Evolutionary conservation across 192 early-diverging fungal genomes (phyloP).

Genomic region (Lobulomyces angularis): DNA sequence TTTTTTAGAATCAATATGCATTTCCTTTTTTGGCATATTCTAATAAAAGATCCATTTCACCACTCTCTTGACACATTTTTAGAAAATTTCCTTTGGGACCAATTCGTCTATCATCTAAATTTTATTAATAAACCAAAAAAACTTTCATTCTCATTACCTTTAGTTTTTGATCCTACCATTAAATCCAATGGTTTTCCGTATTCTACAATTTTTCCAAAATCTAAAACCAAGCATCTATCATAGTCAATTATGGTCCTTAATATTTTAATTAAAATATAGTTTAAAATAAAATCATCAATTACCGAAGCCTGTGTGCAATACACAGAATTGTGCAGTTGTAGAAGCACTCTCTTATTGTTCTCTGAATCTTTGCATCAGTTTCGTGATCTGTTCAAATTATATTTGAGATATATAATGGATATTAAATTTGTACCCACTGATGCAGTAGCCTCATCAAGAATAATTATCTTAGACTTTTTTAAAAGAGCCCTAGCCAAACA

Average conservation of each 20-base stretch:
- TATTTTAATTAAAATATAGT: not conserved
- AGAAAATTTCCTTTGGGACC: constrained; percentile 30
- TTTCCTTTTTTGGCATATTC: constrained; percentile 30
- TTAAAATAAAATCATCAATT: constrained; percentile 18
- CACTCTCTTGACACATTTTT: constrained; percentile 12
- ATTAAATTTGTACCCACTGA: constrained; percentile 50
- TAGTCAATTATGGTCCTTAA: constrained; percentile 49
- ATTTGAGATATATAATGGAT: not conserved
- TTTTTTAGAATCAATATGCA: constrained; percentile 31
- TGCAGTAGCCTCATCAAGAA: constrained; percentile 78
- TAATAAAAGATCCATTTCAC: constrained; percentile 16
- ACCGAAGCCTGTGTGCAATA: constrained; percentile 70
- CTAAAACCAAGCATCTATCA: constrained; percentile 65
- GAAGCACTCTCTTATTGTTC: constrained; percentile 57
- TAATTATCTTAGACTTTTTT: constrained; percentile 51
- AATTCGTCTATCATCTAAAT: constrained; percentile 40
- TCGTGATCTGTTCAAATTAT: constrained; percentile 43
- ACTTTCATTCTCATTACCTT: not conserved
- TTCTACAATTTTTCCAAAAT: constrained; percentile 58
- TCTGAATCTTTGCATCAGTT: constrained; percentile 81
- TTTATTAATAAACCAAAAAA: constrained; percentile 41
- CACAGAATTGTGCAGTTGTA: constrained; percentile 68
- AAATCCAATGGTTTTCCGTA: constrained; percentile 49
- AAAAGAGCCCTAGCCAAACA: constrained; percentile 71
- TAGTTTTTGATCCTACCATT: constrained; percentile 20